Evolutionary conservation across 495 filamentous ascomycete species (phyloP).

Genomic region (Talaromyces borbonicus): DNA sequence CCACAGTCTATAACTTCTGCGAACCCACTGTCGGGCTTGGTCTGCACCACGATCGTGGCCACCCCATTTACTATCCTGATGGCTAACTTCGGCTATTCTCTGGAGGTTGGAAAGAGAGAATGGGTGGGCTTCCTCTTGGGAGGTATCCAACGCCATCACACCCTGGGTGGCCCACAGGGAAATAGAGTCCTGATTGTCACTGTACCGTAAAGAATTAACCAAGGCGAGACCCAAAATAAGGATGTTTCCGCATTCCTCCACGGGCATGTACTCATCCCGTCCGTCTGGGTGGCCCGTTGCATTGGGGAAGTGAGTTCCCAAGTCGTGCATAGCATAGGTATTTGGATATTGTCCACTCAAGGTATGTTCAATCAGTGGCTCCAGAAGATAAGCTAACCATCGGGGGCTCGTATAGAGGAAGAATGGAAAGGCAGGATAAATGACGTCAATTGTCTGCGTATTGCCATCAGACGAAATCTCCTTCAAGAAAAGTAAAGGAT

Average conservation of each 20-base stretch:
- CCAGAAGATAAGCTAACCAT: conserved; percentile 84
- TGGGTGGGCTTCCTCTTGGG: conserved; percentile 15
- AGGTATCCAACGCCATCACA: conserved; percentile 9
- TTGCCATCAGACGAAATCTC: conserved; percentile 95
- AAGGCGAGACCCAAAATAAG: conserved; percentile 87
- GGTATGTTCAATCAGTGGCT: conserved; percentile 86
- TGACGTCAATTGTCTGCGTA: conserved; percentile 93
- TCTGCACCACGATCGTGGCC: conserved; percentile 35
- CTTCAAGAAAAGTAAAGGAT: conserved; percentile 82
- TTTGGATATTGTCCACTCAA: conserved; percentile 87
- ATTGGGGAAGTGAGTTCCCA: conserved; percentile 85
- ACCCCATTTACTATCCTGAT: conserved; percentile 45
- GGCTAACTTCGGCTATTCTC: conserved; percentile 30
- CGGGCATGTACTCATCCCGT: conserved; percentile 90
- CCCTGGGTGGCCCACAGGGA: conserved; percentile 41
- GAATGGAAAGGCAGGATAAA: conserved; percentile 91
- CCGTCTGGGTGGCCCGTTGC: conserved; percentile 84
- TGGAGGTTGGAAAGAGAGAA: conserved; percentile 39
- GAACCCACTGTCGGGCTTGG: conserved; percentile 48
- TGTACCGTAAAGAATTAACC: conserved; percentile 68
- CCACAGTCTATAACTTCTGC: conserved; percentile 67
- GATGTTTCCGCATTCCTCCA: conserved; percentile 95
- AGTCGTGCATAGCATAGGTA: conserved; percentile 86
- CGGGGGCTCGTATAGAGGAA: conserved; percentile 89
- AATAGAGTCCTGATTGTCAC: conserved; percentile 43